phyloP scores from a whole-genome alignment of 1,139 yeast species.

The Meyerozyma guilliermondii region DNA sequence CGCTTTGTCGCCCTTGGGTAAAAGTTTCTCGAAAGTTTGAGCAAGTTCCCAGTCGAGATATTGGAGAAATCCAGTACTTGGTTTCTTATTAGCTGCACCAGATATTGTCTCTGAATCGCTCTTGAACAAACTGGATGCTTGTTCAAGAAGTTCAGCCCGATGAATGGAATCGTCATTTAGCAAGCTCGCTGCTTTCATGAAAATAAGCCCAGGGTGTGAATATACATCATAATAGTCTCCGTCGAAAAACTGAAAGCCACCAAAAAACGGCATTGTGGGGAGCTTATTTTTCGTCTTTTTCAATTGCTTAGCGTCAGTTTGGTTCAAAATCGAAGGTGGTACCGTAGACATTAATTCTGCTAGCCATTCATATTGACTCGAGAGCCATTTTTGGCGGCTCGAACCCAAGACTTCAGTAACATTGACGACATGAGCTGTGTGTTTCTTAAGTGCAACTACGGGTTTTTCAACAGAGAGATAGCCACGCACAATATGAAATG shows the following conservation, averaged over 20 bases:
- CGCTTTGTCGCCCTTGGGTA: conserved; percentile 30
- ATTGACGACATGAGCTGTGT: conserved; percentile 55
- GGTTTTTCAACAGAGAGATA: conserved; percentile 60
- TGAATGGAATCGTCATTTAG: background rate
- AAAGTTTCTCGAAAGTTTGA: conserved; percentile 30
- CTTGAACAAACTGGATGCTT: background rate
- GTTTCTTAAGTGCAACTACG: conserved; percentile 56
- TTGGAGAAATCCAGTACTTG: conserved; percentile 24
- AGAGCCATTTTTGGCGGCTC: conserved; percentile 31
- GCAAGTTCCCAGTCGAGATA: conserved; percentile 48
- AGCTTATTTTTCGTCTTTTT: conserved; percentile 6
- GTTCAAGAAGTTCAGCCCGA: conserved; percentile 2
- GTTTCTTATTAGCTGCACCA: conserved; percentile 1
- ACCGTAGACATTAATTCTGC: conserved; percentile 48
- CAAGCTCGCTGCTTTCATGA: conserved; percentile 19
- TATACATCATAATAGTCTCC: conserved; percentile 18
- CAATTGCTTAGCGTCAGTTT: conserved; percentile 12
- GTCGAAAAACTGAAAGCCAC: conserved; percentile 31
- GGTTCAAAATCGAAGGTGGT: conserved; percentile 39
- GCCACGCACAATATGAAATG: conserved; percentile 59
- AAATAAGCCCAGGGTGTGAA: conserved; percentile 27
- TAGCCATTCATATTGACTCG: conserved; percentile 48
- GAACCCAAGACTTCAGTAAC: conserved; percentile 16
- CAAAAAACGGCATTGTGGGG: conserved; percentile 18
- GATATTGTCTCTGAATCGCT: background rate